Evolutionary conservation across 352 stramenopile species (phyloP).

Genomic region (Globisporangium spiculum): DNA sequence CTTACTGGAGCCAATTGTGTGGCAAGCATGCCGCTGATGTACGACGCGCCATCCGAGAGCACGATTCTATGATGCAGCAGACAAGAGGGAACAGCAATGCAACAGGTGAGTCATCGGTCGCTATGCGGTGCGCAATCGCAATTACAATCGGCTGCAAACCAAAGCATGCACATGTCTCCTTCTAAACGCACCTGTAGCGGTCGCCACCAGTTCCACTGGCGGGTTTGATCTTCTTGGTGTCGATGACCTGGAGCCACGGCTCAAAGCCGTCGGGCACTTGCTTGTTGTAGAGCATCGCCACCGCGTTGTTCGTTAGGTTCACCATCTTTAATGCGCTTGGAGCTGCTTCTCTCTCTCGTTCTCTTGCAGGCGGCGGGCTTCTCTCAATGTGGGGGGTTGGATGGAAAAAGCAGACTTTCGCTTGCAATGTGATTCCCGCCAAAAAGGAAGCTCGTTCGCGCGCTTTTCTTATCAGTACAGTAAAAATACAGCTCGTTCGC

Average conservation of each 20-base stretch:
- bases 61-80: conserved; percentile 40
- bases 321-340: conserved; percentile 42
- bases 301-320: conserved; percentile 80
- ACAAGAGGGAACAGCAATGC: not conserved
- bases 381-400: not conserved
- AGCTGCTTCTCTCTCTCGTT: conserved; percentile 5
- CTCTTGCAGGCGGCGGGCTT: not conserved
- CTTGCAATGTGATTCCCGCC: not conserved
- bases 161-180: not conserved
- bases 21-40: conserved; percentile 87
- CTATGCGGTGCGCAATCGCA: not conserved
- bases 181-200: conserved; percentile 51
- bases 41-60: conserved; percentile 74
- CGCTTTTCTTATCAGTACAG: no score
- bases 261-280: conserved; percentile 82
- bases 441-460: not conserved
- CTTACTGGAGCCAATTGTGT: conserved; percentile 75
- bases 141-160: not conserved
- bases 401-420: not conserved
- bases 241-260: conserved; percentile 85
- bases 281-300: conserved; percentile 86
- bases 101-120: not conserved
- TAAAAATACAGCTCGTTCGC: no score
- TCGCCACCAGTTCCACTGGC: conserved; percentile 67
- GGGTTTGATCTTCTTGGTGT: conserved; percentile 88